These are phyloP conservation scores for Carnegiea gigantea DNA, from an alignment of 179 eudicot species.

Conservation along the genomic window DNA sequence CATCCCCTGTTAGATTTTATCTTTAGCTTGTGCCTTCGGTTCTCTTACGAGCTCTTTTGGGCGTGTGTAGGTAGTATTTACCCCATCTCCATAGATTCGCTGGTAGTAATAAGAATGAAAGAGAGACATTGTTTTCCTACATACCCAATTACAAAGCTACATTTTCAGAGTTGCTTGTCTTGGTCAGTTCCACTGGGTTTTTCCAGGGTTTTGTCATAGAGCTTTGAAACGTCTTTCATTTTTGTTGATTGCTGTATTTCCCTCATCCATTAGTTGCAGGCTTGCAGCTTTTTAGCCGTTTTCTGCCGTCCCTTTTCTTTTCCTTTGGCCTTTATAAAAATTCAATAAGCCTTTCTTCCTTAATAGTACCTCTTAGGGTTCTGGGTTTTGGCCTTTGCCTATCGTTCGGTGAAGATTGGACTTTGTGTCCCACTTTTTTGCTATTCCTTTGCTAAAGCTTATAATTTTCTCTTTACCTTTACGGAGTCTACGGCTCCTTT, in stretches of 20 bases:
- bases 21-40: constrained; percentile 31
- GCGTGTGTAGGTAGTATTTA: background rate
- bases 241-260: constrained; percentile 13
- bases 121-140: constrained; percentile 16
- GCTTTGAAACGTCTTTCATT: constrained; percentile 17
- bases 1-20: constrained; percentile 33
- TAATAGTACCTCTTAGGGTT: constrained; percentile 40
- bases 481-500: constrained; percentile 12
- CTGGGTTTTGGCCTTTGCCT: constrained; percentile 42
- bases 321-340: constrained; percentile 10
- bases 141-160: constrained; percentile 17
- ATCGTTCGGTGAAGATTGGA: constrained; percentile 24
- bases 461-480: constrained; percentile 1
- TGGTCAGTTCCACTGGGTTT: constrained; percentile 27
- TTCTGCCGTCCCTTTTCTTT: background rate
- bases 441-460: constrained; percentile 21
- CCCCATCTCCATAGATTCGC: constrained; percentile 10
- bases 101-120: constrained; percentile 25
- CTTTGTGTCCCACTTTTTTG: constrained; percentile 25
- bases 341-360: constrained; percentile 5
- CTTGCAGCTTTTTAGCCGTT: constrained; percentile 28
- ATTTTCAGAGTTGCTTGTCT: constrained; percentile 26
- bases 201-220: constrained; percentile 30
- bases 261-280: constrained; percentile 18
- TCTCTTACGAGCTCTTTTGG: background rate